These are phyloP conservation scores for Pyricularia pennisetigena DNA, from an alignment of 2,329 filamentous ascomycete species.

Conservation along the genomic window DNA sequence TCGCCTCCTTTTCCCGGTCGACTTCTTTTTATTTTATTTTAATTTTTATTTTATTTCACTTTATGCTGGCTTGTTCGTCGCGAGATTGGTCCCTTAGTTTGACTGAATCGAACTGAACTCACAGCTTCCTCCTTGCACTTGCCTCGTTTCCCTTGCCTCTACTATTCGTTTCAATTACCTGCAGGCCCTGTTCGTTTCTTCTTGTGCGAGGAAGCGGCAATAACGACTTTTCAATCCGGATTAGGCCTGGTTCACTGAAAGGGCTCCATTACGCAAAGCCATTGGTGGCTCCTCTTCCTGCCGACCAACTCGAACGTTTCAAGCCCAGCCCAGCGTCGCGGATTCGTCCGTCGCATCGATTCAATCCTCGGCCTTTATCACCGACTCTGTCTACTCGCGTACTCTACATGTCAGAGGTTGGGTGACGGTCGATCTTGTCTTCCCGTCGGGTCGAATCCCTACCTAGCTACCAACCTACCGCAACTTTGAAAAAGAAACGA, in stretches of 20 bases:
- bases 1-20: not conserved
- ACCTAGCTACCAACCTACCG: not conserved
- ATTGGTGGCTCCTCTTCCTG: not conserved
- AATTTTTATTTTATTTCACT: not conserved
- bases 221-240: not conserved
- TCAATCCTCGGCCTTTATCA: not conserved
- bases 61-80: not conserved
- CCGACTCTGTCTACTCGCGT: constrained; percentile 1
- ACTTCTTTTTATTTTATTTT: constrained; percentile 1
- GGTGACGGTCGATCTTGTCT: constrained; percentile 5
- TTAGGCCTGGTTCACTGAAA: not conserved
- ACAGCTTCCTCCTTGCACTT: not conserved
- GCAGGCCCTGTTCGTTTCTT: not conserved
- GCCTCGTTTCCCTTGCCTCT: not conserved
- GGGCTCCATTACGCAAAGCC: not conserved
- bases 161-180: not conserved
- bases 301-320: constrained; percentile 15
- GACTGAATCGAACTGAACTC: not conserved
- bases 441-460: constrained; percentile 4
- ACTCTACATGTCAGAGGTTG: not conserved
- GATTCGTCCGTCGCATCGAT: constrained; percentile 11
- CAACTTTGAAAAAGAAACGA: not conserved
- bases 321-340: constrained; percentile 17
- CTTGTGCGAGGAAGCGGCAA: not conserved
- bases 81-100: too few relatives aligned